Conservation (phyloP, 306 rosid species). For the Prunus armeniaca region DNA sequence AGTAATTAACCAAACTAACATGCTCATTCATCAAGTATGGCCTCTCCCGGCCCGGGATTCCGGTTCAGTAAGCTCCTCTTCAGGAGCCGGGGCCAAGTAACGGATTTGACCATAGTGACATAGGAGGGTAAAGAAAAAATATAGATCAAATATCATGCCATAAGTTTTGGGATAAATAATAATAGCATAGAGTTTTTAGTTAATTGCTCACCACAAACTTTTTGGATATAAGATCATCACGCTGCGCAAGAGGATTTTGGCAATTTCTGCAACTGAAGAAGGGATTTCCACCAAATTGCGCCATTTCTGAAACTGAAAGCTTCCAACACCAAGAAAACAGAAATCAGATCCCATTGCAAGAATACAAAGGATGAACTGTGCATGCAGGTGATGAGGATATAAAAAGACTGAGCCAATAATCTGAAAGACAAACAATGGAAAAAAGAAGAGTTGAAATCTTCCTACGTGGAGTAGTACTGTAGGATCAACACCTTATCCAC, state of each 20-base stretch:
- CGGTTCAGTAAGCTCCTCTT: too few species aligned
- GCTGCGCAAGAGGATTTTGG: constrained; percentile 33
- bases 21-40: not conserved
- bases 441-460: not conserved
- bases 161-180: not conserved
- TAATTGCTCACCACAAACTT: constrained; percentile 17
- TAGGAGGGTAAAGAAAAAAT: not conserved
- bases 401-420: not conserved
- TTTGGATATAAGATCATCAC: constrained; percentile 33
- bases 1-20: not conserved
- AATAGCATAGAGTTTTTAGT: not conserved
- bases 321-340: not conserved
- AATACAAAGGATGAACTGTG: not conserved
- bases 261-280: constrained; percentile 32
- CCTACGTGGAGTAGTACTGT: not conserved
- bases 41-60: too few species aligned
- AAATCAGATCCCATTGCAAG: not conserved
- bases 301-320: constrained; percentile 17
- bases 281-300: constrained; percentile 15
- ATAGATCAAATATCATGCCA: not conserved
- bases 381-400: not conserved
- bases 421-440: not conserved
- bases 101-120: too few species aligned
- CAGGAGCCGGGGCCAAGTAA: too few species aligned
- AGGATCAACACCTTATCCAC: not conserved